These are phyloP conservation scores for Cladobotryum mycophilum DNA, from an alignment of 2,329 filamentous ascomycete genomes.

Conservation along the genomic window DNA sequence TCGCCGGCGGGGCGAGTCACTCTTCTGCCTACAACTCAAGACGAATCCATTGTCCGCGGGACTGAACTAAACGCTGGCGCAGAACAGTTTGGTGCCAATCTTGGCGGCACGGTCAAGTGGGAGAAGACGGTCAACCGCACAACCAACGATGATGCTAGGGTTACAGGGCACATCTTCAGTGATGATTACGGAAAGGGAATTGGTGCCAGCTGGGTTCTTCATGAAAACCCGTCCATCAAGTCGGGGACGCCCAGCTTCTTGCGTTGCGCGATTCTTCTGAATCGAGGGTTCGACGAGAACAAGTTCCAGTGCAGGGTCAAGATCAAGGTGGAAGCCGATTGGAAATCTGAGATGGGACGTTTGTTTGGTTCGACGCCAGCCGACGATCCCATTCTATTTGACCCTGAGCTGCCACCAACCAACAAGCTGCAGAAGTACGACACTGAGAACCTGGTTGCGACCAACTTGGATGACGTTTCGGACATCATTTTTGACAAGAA, in stretches of 20 bases:
- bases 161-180: conserved; percentile 13
- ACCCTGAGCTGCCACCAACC: conserved; percentile 12
- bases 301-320: conserved; percentile 23
- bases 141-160: conserved; percentile 11
- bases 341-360: conserved; percentile 19
- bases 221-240: conserved; percentile 14
- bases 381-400: conserved; percentile 17
- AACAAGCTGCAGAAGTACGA: conserved; percentile 15
- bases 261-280: conserved; percentile 9
- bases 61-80: conserved; percentile 11
- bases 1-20: conserved; percentile 14
- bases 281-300: conserved; percentile 16
- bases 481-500: conserved; percentile 13
- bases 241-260: conserved; percentile 8
- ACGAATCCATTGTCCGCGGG: conserved; percentile 8
- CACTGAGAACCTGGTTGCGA: conserved; percentile 8
- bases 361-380: conserved; percentile 21
- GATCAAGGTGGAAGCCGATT: conserved; percentile 23
- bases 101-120: conserved; percentile 14
- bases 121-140: conserved; percentile 17
- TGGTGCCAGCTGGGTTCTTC: conserved; percentile 14
- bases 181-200: conserved; percentile 16
- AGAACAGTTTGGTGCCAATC: conserved; percentile 11
- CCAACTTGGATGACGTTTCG: conserved; percentile 12
- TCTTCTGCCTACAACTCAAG: conserved; percentile 6